Evolutionary conservation across 108 stramenopile species (phyloP).

Genomic region (Skeletonema tropicum): DNA sequence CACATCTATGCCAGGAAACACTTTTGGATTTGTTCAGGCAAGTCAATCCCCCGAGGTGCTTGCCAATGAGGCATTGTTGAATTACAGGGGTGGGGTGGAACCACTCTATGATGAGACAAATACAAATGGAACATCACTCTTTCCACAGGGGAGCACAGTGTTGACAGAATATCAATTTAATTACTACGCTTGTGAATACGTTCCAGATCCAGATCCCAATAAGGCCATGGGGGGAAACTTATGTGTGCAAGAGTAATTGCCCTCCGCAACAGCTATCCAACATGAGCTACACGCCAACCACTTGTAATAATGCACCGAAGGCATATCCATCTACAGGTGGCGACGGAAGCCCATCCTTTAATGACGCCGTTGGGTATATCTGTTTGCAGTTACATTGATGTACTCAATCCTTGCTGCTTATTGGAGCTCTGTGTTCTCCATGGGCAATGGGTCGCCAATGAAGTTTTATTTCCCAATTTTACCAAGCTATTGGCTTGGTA

Average conservation of each 20-base stretch:
- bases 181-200: neutral
- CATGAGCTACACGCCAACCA: constrained; percentile 10
- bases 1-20: constrained; percentile 54
- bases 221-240: neutral
- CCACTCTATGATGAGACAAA: constrained; percentile 20
- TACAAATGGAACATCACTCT: constrained; percentile 35
- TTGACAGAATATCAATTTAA: constrained; percentile 6
- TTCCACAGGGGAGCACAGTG: constrained; percentile 35
- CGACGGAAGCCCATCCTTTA: constrained; percentile 39
- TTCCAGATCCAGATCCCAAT: neutral
- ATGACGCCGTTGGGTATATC: constrained; percentile 43
- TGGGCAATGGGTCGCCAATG: constrained; percentile 55
- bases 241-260: constrained; percentile 15
- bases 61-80: constrained; percentile 29
- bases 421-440: constrained; percentile 45
- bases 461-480: constrained; percentile 49
- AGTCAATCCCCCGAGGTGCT: constrained; percentile 50
- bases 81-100: constrained; percentile 22
- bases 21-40: constrained; percentile 38
- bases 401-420: constrained; percentile 57
- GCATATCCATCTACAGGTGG: constrained; percentile 17
- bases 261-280: constrained; percentile 17
- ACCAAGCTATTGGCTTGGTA: constrained; percentile 47
- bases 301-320: constrained; percentile 15
- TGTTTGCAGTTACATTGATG: constrained; percentile 41